Evolutionary conservation across 345 rosid species (phyloP).

Genomic region (Passiflora organensis): DNA sequence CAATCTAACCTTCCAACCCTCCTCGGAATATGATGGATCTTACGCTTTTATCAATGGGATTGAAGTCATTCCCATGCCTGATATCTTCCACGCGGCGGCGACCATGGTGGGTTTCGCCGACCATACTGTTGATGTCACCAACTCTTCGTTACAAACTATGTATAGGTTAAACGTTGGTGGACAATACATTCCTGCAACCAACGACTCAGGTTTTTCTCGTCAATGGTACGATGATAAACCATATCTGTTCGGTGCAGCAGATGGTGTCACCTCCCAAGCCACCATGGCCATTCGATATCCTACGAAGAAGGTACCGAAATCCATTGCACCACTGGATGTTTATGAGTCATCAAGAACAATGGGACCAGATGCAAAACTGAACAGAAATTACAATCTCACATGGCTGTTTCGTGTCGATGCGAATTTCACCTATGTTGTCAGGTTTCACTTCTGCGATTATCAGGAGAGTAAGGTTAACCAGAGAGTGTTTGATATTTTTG

Average conservation of each 20-base stretch:
- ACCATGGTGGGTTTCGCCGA: slow-evolving; percentile 14
- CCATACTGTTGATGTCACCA: slow-evolving; percentile 9
- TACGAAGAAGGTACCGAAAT: neutral
- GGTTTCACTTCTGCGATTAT: slow-evolving; percentile 26
- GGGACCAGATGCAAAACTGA: slow-evolving; percentile 12
- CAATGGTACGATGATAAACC: slow-evolving; percentile 28
- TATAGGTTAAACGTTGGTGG: slow-evolving; percentile 26
- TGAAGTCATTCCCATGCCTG: slow-evolving; percentile 27
- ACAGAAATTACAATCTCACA: slow-evolving; percentile 17
- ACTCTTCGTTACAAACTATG: slow-evolving; percentile 19
- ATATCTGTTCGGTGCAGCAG: slow-evolving; percentile 19
- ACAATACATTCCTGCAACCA: slow-evolving; percentile 15
- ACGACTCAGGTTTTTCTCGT: slow-evolving; percentile 25
- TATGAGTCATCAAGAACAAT: slow-evolving; percentile 17
- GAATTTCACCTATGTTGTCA: slow-evolving; percentile 18
- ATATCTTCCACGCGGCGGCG: slow-evolving; percentile 12
- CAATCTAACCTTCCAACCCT: slow-evolving; percentile 20
- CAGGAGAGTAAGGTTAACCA: slow-evolving; percentile 9
- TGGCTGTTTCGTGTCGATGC: slow-evolving; percentile 18
- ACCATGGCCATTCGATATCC: slow-evolving; percentile 16
- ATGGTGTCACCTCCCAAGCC: slow-evolving; percentile 11
- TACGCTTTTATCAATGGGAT: slow-evolving; percentile 25
- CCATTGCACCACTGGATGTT: slow-evolving; percentile 18
- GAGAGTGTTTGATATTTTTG: slow-evolving; percentile 21
- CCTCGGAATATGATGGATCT: slow-evolving; percentile 1